Percentiles rank a stretch among this genome's conserved stretches.
Evolutionary conservation across 768 basidiomycete species (phyloP).

Genomic region (Tylopilus rubrobrunneus): DNA sequence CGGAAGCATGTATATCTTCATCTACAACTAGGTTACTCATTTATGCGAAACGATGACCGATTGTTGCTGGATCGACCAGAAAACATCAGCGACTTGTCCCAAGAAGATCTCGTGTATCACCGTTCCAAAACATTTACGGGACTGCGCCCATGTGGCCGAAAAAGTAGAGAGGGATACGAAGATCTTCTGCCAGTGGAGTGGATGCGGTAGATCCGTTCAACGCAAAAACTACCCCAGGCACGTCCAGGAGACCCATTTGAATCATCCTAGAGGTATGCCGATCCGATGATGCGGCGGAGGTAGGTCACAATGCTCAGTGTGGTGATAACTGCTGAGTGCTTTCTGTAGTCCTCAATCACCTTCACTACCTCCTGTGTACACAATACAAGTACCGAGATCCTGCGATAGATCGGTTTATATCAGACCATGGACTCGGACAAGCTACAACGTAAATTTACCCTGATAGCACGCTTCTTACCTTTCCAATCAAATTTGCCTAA

Average conservation of each 20-base stretch:
- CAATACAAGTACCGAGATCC: too few relatives aligned
- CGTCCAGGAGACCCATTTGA: neutral
- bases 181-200: neutral
- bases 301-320: neutral
- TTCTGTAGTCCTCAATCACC: neutral
- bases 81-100: neutral
- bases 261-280: neutral
- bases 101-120: neutral
- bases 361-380: neutral
- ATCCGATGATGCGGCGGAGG: neutral
- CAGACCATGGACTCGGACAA: too few relatives aligned
- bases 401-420: too few relatives aligned
- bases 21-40: neutral
- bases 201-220: rapidly evolving
- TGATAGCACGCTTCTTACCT: too few relatives aligned
- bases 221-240: conserved; percentile 10
- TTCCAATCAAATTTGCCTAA: too few relatives aligned
- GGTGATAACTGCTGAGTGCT: neutral
- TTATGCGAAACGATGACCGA: neutral
- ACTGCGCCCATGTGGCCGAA: neutral
- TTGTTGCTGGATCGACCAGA: neutral
- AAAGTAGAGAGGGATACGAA: rapidly evolving
- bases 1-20: neutral
- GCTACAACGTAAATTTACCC: too few relatives aligned
- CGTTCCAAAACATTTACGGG: neutral